Evolutionary conservation across 1,284 basidiomycete species (phyloP).

Genomic region (Boletus smithii): DNA sequence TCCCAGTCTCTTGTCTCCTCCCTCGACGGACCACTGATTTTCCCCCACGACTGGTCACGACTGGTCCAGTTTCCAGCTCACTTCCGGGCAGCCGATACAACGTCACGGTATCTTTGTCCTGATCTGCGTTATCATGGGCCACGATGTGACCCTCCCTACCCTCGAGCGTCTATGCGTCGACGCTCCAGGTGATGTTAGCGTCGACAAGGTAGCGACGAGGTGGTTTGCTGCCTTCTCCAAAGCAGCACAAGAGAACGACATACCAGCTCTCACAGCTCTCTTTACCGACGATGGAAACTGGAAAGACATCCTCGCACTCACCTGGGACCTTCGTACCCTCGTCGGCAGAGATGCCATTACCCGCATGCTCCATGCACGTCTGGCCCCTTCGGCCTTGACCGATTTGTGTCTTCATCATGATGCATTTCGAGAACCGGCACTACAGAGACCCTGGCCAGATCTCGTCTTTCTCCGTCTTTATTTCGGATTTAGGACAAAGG

Average conservation of each 20-base stretch:
- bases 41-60: too few relatives aligned
- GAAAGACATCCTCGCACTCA: slow-evolving; percentile 60
- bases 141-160: slow-evolving; percentile 39
- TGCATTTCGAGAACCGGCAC: slow-evolving; percentile 24
- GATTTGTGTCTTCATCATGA: slow-evolving; percentile 42
- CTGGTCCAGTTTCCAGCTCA: too few relatives aligned
- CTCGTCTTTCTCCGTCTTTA: slow-evolving; percentile 55
- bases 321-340: slow-evolving; percentile 67
- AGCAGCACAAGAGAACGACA: slow-evolving; percentile 36
- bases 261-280: slow-evolving; percentile 36
- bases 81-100: too few relatives aligned
- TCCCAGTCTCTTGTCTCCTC: not conserved
- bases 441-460: slow-evolving; percentile 51
- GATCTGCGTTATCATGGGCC: not conserved
- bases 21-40: not conserved
- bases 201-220: slow-evolving; percentile 35
- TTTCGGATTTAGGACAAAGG: slow-evolving; percentile 57
- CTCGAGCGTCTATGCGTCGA: slow-evolving; percentile 42
- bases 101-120: too few relatives aligned
- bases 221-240: slow-evolving; percentile 48
- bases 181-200: slow-evolving; percentile 37
- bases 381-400: slow-evolving; percentile 37
- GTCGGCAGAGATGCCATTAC: slow-evolving; percentile 41
- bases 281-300: slow-evolving; percentile 49
- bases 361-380: slow-evolving; percentile 46